A percentile compares a stretch with the other conserved stretches of the same genome.
These are phyloP conservation scores for Diatrype stigma DNA, from an alignment of 2,329 filamentous ascomycete genomes.

Conservation along the genomic window DNA sequence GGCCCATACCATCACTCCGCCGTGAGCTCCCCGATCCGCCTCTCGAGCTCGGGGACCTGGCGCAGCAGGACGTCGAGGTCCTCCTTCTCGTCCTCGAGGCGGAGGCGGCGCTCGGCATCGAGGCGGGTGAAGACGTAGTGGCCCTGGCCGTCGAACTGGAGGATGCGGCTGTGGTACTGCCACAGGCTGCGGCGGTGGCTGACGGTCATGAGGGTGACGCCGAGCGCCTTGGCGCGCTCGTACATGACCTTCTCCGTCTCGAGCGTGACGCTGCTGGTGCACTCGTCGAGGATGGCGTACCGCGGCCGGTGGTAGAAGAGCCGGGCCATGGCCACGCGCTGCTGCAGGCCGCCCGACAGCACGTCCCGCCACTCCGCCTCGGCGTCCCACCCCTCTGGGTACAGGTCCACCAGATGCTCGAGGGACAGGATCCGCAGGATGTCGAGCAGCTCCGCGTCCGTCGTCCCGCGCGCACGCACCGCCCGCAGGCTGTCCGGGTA, in stretches of 20 bases:
- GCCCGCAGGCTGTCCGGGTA: slow-evolving; percentile 87
- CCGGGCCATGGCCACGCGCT: slow-evolving; percentile 93
- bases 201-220: slow-evolving; percentile 96
- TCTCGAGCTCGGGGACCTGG: slow-evolving; percentile 83
- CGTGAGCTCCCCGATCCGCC: slow-evolving; percentile 75
- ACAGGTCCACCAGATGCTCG: slow-evolving; percentile 73
- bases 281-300: slow-evolving; percentile 96
- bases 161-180: slow-evolving; percentile 91
- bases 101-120: slow-evolving; percentile 80
- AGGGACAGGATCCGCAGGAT: slow-evolving; percentile 80
- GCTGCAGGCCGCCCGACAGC: slow-evolving; percentile 86
- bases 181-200: slow-evolving; percentile 86
- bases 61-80: slow-evolving; percentile 82
- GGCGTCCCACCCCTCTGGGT: slow-evolving; percentile 78
- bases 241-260: slow-evolving; percentile 97
- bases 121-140: slow-evolving; percentile 84
- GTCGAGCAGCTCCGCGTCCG: slow-evolving; percentile 72
- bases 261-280: slow-evolving; percentile 89
- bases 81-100: slow-evolving; percentile 93
- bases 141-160: slow-evolving; percentile 96
- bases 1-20: slow-evolving; percentile 31
- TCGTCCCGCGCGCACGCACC: slow-evolving; percentile 80
- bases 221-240: slow-evolving; percentile 85
- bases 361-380: slow-evolving; percentile 97
- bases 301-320: slow-evolving; percentile 90